Percentiles rank a stretch among this genome's conserved stretches.
Evolutionary conservation across 2,329 filamentous ascomycete genomes (phyloP).

Genomic region (Cladophialophora exuberans): DNA sequence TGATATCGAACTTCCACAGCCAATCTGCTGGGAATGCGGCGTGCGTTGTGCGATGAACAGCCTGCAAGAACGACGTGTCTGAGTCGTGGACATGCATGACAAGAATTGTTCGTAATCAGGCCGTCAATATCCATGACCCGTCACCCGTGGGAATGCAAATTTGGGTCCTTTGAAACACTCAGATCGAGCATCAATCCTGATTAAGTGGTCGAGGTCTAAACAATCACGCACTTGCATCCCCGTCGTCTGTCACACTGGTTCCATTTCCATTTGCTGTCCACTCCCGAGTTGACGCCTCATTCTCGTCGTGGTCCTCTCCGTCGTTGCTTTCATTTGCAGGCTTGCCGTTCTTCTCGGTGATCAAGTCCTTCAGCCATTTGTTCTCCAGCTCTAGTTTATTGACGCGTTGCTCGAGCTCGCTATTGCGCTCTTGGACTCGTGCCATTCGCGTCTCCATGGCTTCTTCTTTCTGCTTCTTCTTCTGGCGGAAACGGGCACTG

Average conservation of each 20-base stretch:
- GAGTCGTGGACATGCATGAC: too few relatives aligned
- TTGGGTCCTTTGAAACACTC: too few relatives aligned
- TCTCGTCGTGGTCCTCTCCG: slow-evolving; percentile 1
- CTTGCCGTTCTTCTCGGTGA: slow-evolving; percentile 76
- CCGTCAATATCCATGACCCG: too few relatives aligned
- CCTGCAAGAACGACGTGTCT: background rate
- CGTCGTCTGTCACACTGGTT: too few relatives aligned
- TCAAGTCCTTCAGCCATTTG: slow-evolving; percentile 77
- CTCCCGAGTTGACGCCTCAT: background rate
- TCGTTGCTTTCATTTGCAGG: slow-evolving; percentile 2
- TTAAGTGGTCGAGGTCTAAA: too few relatives aligned
- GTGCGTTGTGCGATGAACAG: background rate
- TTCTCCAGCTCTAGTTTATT: slow-evolving; percentile 81
- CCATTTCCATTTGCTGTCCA: background rate
- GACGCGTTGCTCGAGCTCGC: slow-evolving; percentile 72
- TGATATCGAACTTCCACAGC: background rate
- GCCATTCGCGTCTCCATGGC: slow-evolving; percentile 80
- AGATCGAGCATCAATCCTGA: too few relatives aligned
- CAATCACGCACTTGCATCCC: too few relatives aligned
- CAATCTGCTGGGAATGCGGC: background rate
- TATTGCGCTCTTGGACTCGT: slow-evolving; percentile 80
- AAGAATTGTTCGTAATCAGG: too few relatives aligned
- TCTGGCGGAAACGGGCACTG: slow-evolving; percentile 84
- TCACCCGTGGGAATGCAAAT: too few relatives aligned
- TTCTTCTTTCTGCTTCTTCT: slow-evolving; percentile 95